Evolutionary conservation across 805 yeast genomes (phyloP), one percentile per base, ranked within the genome.

Genomic region (Candida sithepensis): DNA sequence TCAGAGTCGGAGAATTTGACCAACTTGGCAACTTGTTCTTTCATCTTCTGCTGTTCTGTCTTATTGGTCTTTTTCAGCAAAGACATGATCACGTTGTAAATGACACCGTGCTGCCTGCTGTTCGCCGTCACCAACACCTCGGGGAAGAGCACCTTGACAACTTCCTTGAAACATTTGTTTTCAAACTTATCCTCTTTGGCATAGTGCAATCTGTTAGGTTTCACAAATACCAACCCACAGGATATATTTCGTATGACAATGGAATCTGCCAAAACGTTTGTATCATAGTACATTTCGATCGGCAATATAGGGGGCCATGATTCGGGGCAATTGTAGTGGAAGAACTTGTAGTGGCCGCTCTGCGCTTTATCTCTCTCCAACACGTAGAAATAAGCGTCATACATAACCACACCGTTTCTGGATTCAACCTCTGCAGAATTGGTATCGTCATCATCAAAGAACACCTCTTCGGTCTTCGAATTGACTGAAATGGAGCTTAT

Each of bases 291-390:
- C 55, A 79, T 72, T 59, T 84, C 90, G 45, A 81, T 55, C 0
- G 87, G 86, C 19, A 84, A 55, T 75, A 79, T 76, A 0, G 88
- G 88, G 0, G 88, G 87, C 88, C 88, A 84, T 59, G 63, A 51
- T 9, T 54, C 51, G 4, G 50, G 54, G 12, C 64, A 60, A 41
- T 60, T 54, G 7, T 69, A 63, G 16, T 53, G 53, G 41, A 61
- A 64, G 23, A 69, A 59, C 13, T 64, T 65, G 46, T 66, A 67
- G 21, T 63, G 62, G 16, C 66, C 68, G 7, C 63, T 61, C 42
- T 44, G 57, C 26, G 39, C 69, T 48, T 57, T 66, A 56, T 62
- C 69, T 67, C 43, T 72, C 24, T 72, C 70, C 41, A 82, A 65
- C 2, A 79, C 79, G 51, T 78, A 79, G 10, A 78, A 63, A 54